A percentile compares a stretch with the other conserved stretches of the same genome.
phyloP scores from a whole-genome alignment of 352 stramenopile genomes.

The Phytophthora kernoviae region DNA sequence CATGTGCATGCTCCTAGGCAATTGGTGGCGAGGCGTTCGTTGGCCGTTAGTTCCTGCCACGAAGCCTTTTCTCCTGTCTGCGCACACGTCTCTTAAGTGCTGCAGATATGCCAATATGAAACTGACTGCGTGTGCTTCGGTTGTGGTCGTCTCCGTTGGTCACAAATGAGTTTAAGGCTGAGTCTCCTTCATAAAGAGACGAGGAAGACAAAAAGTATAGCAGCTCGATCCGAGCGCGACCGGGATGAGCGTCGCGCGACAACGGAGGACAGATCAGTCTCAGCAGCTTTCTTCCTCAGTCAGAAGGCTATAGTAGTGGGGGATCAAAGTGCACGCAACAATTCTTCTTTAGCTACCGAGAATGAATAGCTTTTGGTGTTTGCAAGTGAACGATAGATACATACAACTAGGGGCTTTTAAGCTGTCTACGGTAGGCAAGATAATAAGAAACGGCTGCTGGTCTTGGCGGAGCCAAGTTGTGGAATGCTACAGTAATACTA shows the following conservation, averaged over 20 bases:
- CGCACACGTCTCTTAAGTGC: not conserved
- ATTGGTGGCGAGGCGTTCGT: conserved; percentile 5
- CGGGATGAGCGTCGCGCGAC: conserved; percentile 17
- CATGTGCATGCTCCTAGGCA: conserved; percentile 15
- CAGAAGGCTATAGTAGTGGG: conserved; percentile 7
- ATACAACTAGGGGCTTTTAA: conserved; percentile 12
- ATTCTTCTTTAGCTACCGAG: too few species aligned
- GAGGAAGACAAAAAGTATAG: conserved; percentile 24
- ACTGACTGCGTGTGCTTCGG: not conserved
- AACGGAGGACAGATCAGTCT: not conserved
- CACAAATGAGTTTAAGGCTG: conserved; percentile 43
- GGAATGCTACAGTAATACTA: not conserved
- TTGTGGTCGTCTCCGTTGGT: conserved; percentile 8
- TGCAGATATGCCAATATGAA: conserved; percentile 26
- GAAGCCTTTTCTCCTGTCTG: conserved; percentile 7
- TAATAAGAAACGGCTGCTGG: conserved; percentile 2
- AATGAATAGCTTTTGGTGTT: not conserved
- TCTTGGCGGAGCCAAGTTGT: conserved; percentile 19
- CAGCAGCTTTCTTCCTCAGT: conserved; percentile 1
- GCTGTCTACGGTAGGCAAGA: conserved; percentile 1
- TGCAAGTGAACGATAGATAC: conserved; percentile 15
- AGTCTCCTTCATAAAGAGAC: conserved; percentile 26
- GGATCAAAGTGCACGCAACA: conserved; percentile 24
- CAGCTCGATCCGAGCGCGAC: conserved; percentile 16
- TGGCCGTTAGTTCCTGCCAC: conserved; percentile 14